Evolutionary conservation across 2,329 filamentous ascomycete genomes (phyloP).

Genomic region (Amphichorda felina): DNA sequence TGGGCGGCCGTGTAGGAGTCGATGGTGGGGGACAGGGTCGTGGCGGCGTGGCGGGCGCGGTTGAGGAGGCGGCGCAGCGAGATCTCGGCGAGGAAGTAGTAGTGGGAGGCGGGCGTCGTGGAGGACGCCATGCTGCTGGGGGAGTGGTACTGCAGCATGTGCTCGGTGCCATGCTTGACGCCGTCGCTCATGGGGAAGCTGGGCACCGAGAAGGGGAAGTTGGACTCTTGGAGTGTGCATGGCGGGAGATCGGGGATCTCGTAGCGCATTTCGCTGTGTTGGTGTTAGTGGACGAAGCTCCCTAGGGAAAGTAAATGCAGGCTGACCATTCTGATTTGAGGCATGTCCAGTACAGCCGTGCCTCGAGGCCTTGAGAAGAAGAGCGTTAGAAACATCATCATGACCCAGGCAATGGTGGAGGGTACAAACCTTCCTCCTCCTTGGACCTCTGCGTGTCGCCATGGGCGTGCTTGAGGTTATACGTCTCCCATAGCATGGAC

Average conservation of each 20-base stretch:
- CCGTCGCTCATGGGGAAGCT: conserved; percentile 4
- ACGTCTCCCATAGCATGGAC: conserved; percentile 7
- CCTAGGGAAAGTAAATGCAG: no score
- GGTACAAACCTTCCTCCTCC: conserved; percentile 7
- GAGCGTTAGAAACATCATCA: no score
- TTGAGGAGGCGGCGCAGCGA: conserved; percentile 61
- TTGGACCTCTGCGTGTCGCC: conserved; percentile 3
- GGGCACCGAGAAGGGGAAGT: conserved; percentile 6
- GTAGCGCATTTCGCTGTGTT: conserved; percentile 6
- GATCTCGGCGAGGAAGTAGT: conserved; percentile 66
- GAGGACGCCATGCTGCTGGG: not conserved
- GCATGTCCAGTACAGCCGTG: conserved; percentile 7
- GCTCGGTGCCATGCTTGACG: not conserved
- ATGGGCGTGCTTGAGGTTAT: conserved; percentile 6
- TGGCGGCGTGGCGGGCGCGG: conserved; percentile 19
- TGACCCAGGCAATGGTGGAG: no score
- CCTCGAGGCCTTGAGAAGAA: conserved; percentile 6
- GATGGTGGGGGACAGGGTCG: conserved; percentile 51
- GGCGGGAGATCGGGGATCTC: conserved; percentile 6
- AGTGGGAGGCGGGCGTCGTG: conserved; percentile 5
- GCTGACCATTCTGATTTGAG: conserved; percentile 7
- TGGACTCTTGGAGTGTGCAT: conserved; percentile 7
- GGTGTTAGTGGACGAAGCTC: not conserved
- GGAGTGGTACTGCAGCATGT: not conserved
- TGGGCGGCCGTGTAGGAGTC: conserved; percentile 42